These are phyloP conservation scores for Trypanosoma cruzi DNA, from an alignment of 208 protist species.

Conservation along the genomic window DNA sequence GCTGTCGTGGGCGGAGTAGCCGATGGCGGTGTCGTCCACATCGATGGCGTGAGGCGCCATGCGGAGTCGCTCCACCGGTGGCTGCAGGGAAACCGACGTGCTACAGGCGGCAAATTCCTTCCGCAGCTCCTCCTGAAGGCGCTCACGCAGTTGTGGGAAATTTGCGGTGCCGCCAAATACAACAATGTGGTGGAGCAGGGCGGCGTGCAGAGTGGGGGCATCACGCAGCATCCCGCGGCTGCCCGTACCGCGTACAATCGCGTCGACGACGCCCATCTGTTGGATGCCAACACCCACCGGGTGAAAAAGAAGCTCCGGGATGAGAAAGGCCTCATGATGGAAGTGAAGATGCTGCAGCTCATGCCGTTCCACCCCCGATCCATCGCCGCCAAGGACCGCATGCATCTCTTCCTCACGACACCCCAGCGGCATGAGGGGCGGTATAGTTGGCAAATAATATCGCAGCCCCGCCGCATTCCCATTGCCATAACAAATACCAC, in stretches of 20 bases:
- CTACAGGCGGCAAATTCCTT: neutral
- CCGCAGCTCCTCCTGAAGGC: constrained; percentile 48
- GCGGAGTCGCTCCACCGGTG: neutral
- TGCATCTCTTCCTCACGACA: constrained; percentile 53
- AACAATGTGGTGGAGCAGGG: constrained; percentile 44
- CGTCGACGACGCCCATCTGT: constrained; percentile 62
- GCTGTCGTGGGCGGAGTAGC: constrained; percentile 7
- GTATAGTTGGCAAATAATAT: constrained; percentile 77
- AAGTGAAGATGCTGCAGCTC: constrained; percentile 43
- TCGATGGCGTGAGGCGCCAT: neutral
- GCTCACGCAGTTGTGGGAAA: constrained; percentile 40
- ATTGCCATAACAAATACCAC: neutral
- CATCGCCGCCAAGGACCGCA: constrained; percentile 26
- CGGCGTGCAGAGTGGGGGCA: constrained; percentile 34
- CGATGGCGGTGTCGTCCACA: neutral
- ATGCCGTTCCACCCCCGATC: constrained; percentile 18
- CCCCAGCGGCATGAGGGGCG: constrained; percentile 64
- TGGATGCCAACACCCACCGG: constrained; percentile 60
- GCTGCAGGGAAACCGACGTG: neutral
- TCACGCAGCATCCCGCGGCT: constrained; percentile 45
- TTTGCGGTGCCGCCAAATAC: constrained; percentile 58
- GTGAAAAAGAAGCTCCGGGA: constrained; percentile 84
- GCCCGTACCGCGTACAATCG: constrained; percentile 41
- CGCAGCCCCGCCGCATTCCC: constrained; percentile 24
- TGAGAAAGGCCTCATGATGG: constrained; percentile 68